Percentiles rank a stretch among this genome's conserved stretches.
Evolutionary conservation across 2,329 filamentous ascomycete species (phyloP).

Genomic region (Pyrenophora teres): DNA sequence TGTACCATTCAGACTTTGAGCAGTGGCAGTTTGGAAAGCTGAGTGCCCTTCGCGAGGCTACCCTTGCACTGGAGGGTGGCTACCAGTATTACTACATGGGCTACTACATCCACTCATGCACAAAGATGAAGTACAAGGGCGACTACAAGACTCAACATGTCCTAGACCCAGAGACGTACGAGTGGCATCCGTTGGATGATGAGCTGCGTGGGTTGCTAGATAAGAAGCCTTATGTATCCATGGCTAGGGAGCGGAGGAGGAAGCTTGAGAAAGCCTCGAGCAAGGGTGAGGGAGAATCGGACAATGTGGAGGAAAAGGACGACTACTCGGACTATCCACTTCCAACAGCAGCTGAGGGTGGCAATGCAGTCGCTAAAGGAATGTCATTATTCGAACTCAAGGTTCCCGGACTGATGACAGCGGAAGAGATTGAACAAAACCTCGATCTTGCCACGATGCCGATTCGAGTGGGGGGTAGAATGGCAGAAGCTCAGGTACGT

Average conservation of each 20-base stretch:
- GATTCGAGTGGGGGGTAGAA: slow-evolving; percentile 53
- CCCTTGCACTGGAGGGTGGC: slow-evolving; percentile 68
- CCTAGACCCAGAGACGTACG: slow-evolving; percentile 68
- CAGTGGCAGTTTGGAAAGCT: slow-evolving; percentile 74
- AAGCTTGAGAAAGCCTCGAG: slow-evolving; percentile 17
- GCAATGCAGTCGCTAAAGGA: slow-evolving; percentile 41
- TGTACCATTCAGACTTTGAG: slow-evolving; percentile 78
- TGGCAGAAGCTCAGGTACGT: slow-evolving; percentile 44
- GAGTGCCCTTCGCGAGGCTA: slow-evolving; percentile 73
- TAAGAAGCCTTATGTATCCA: slow-evolving; percentile 59
- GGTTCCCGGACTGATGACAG: slow-evolving; percentile 69
- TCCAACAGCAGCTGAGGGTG: slow-evolving; percentile 36
- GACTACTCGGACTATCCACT: slow-evolving; percentile 32
- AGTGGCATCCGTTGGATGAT: slow-evolving; percentile 65
- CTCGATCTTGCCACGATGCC: slow-evolving; percentile 65
- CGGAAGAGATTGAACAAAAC: slow-evolving; percentile 56
- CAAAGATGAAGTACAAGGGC: slow-evolving; percentile 85
- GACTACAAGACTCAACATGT: slow-evolving; percentile 77
- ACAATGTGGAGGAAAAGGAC: slow-evolving; percentile 9
- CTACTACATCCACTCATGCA: slow-evolving; percentile 80
- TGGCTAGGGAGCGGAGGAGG: slow-evolving; percentile 42
- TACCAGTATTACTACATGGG: slow-evolving; percentile 83
- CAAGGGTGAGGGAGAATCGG: background rate
- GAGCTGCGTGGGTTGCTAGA: slow-evolving; percentile 59
- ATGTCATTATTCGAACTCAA: slow-evolving; percentile 62